Evolutionary conservation across 2,329 filamentous ascomycete genomes (phyloP), one percentile per base, ranked within the genome.

Genomic region (Metarhizium humberi): DNA sequence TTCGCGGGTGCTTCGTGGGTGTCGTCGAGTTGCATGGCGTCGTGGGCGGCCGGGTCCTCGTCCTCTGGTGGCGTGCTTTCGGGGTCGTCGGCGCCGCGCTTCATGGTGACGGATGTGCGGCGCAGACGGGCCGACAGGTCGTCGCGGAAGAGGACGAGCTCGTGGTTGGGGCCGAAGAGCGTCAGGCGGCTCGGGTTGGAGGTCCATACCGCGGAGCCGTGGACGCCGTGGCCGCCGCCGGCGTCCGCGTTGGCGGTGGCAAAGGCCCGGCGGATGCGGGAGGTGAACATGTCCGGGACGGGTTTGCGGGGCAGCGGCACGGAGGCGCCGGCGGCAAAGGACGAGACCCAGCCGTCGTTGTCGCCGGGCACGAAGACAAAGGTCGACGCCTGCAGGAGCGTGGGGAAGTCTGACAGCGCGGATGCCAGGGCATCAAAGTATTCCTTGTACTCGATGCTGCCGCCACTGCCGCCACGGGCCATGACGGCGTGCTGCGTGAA

Each of bases 371-470:
- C 88, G 66, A 99, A 96, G 36, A 96, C 77, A 68, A 97, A 96
- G 0, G 88, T 92, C 5, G 88, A 86, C 30, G 81, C 80, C 55
- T 87, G 86, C 47, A 97, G 79, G 14, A 99, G 79, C 1, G 81
- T 78, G 3, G 90, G 90, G 65, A 90, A 97, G 61, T 97, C 91
- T 7, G 88, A 79, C 6, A 99, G 78, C 1, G 90, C 80, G 2
- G 86, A 84, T 3, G 94, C 92, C 13, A 99, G 80, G 8, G 85
- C 83, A 71, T 99, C 91, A 69, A 97, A 96, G 67, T 88, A 87
- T 71, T 97, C 94, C 74, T 97, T 97, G 75, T 96, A 97, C 72
- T 95, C 91, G 62, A 97, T 92, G 69, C 89, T 92, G 42, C 90
- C 89, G 25, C 87, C 86, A 42, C 84, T 86, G 30, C 84, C 83